Evolutionary conservation across 2,329 filamentous ascomycete genomes (phyloP), one percentile per base, ranked within the genome.

Genomic region (Dryadomyces quercivorus): DNA sequence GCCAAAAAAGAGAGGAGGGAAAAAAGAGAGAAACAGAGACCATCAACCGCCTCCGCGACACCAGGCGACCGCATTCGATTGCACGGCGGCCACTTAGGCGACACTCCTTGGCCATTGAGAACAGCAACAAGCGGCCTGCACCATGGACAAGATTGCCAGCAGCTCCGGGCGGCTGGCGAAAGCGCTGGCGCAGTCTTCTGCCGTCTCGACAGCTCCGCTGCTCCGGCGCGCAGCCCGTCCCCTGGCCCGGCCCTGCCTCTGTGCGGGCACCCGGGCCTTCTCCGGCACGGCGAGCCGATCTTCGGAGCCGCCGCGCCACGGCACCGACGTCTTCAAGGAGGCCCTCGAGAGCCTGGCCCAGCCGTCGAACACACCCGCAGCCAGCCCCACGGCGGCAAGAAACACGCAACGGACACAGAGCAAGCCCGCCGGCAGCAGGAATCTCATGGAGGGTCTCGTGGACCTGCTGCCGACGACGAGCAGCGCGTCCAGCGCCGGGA

Each of bases 81-180:
- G 1, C 12, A 47, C 45, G 21, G 21, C 45, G 13, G 26, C 12
- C 10, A 3, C n/a, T 1, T 10, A 21, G 43, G 26, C 8, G 26
- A 31, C 26, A 31, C 43, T n/a, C n/a, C n/a, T n/a, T n/a, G n/a
- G n/a, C 18, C 7, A 45, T 22, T 10, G 43, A 9, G n/a, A 45
- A 42, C 26, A 34, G 26, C 44, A 45, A 42, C 42, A 45, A 36
- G 22, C 38, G 40, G 40, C 16, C 48, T 16, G 8, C 53, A 8
- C 34, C 22, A 77, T 77, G 75, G 75, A 69, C 57, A 70, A 67
- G 52, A 63, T 70, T 61, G 65, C 72, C 51, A 63, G 66, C 54
- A 63, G 66, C 60, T 69, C 66, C 62, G 70, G 74, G 67, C 65
- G 72, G 43, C 61, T 72, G 66, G 72, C 70, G 62, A 70, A 68